Base-by-base conservation (phyloP, 2,329 filamentous ascomycete genomes). In the Aaosphaeria pasadenensis region DNA sequence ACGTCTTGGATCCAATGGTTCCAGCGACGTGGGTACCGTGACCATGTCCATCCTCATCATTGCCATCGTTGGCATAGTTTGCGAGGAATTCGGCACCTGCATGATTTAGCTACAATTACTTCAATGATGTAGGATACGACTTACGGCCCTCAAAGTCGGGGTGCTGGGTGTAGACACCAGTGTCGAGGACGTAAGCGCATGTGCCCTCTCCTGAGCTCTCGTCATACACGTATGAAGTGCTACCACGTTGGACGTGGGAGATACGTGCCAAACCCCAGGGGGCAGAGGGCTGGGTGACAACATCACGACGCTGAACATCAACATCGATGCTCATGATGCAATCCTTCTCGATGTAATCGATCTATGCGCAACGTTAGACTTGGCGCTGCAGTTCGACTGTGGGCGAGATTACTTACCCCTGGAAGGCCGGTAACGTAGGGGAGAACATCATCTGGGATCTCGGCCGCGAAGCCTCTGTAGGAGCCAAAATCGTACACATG, bases 121-220 rank as follows among this genome's bases (percentile, higher is more conserved):
- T 43, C 13, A 36, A 36, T 36, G 33, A 13, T 9, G 13, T 36
- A 36, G 33, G 13, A 13, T 36, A 29, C 3, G 30, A 59, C 56
- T 52, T 52, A 54, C 70, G 68, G 42, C 67, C 66, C 50, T 68
- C 68, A 29, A 72, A 71, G 32, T 72, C 69, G 7, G 64, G 45
- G 67, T 88, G 85, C 4, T 74, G 72, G 35, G 71, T 70, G 46
- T 71, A 71, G 62, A 87, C 81, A 55, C 85, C 85, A 5, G 84
- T 86, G 66, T 88, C 85, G 35, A 88, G 77, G 28, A 88, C 71
- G 63, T 82, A 88, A 30, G 77, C 78, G 24, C 79, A 84, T 58
- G 69, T 69, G 47, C 55, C 54, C 29, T 55, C 53, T 46, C 72
- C 71, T 39, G 71, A 69, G 49, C 56, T 63, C 53, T 50, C 56